Evolutionary conservation across 1,139 yeast species (phyloP), one percentile per base, ranked within the genome.

Genomic region (Yamadazyma songkhlaensis): DNA sequence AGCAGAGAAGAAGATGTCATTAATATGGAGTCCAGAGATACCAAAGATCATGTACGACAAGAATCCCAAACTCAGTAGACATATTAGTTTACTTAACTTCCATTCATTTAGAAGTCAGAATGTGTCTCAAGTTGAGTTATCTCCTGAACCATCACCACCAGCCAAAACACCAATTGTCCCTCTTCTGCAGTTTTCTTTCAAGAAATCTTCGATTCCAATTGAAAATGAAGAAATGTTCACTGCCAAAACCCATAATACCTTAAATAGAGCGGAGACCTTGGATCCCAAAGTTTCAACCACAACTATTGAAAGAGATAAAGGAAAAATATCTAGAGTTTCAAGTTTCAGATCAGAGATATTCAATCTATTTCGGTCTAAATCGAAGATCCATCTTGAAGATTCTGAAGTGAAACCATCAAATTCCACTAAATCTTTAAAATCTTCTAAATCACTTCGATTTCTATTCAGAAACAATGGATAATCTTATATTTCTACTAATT

Each of bases 1-100:
- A 20, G 45, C 46, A n/a, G 62, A 59, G 35, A 41, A 35, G 13
- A 41, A 35, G 25, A 39, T 57, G 10, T 41, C 38, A 9, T 35
- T 42, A 20, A 33, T 57, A 1, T 57, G 61, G 57, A 51, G 56
- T 39, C 34, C 31, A 9, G 54, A 47, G 9, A 33, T 58, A 8
- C 61, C 61, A 2, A 31, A 32, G 25, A 25, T 41, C 15, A 36
- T 38, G 30, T 31, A 29, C 23, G 37, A 35, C 24, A 28, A 31
- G 6, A 28, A 14, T 12, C 25, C 12, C 5, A 32, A 13, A 20
- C 6, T 39, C 2, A 30, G 29, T 22, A 25, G 38, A 13, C 40
- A 38, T 22, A 13, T 30, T 4, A 44, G 43, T 23, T 27, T 40
- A 24, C 10, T 35, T 17, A 38, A 35, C 14, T 36, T 40, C 14